phyloP scores from a whole-genome alignment of 305 asterid species.

The Ajuga reptans region DNA sequence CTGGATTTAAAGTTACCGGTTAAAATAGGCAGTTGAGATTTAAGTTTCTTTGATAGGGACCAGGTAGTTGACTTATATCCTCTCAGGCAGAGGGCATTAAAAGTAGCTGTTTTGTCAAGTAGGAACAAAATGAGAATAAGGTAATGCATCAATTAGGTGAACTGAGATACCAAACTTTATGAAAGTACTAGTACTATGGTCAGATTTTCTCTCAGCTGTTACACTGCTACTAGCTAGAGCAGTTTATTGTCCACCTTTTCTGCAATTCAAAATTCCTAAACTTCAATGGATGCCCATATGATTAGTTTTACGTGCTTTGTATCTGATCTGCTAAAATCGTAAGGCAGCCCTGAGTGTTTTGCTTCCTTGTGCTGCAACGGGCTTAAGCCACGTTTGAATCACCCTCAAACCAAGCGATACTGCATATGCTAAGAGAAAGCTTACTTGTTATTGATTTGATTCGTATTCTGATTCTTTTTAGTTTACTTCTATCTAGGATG shows the following conservation, averaged over 20 bases:
- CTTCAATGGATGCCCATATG: no score
- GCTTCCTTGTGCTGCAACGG: no score
- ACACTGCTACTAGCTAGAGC: no score
- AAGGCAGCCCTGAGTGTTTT: no score
- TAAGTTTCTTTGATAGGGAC: no score
- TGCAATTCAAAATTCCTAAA: not conserved
- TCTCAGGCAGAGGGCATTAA: no score
- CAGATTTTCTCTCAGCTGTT: no score
- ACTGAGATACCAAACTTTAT: not conserved
- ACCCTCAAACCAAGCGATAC: not conserved
- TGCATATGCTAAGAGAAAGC: not conserved
- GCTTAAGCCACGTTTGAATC: no score
- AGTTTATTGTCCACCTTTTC: not conserved
- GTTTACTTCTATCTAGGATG: conserved; percentile 36
- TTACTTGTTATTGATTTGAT: not conserved
- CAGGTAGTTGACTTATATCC: no score
- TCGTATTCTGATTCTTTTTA: not conserved
- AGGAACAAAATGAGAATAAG: not conserved
- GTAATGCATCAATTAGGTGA: not conserved
- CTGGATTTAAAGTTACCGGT: not conserved
- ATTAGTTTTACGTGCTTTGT: not conserved
- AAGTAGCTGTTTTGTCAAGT: no score
- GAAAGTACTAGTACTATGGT: not conserved
- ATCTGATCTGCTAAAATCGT: no score
- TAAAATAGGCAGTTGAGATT: no score